phyloP scores from a whole-genome alignment of 1,284 basidiomycete species.

The Anthracocystis panici-leucophaei region DNA sequence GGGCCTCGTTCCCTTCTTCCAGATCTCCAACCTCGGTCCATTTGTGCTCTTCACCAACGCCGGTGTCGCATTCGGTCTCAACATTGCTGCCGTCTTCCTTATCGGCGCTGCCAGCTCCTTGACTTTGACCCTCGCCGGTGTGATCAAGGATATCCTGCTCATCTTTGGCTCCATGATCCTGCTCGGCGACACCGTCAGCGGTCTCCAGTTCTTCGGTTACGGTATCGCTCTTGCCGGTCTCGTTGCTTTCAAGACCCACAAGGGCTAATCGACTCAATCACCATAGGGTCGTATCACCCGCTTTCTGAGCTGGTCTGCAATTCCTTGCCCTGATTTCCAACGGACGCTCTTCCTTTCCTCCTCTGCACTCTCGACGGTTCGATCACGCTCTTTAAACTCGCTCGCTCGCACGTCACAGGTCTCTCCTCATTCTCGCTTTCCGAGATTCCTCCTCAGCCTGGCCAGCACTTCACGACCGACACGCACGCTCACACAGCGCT shows the following conservation, averaged over 20 bases:
- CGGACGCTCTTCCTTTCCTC: constrained; percentile 19
- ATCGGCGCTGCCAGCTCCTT: constrained; percentile 88
- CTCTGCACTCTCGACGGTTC: constrained; percentile 4
- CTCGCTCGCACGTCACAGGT: neutral
- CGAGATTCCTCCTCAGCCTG: neutral
- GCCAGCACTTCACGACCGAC: constrained; percentile 5
- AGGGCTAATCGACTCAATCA: constrained; percentile 71
- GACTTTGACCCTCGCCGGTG: constrained; percentile 91
- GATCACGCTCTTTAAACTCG: constrained; percentile 22
- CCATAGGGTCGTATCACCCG: neutral
- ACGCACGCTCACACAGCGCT: constrained; percentile 4
- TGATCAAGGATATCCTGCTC: constrained; percentile 92
- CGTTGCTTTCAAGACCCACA: constrained; percentile 82
- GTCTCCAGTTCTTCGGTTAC: constrained; percentile 89
- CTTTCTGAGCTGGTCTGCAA: neutral
- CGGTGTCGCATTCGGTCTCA: constrained; percentile 86
- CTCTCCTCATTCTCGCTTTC: neutral
- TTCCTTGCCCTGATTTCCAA: neutral
- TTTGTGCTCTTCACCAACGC: constrained; percentile 86
- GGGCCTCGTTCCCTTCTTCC: constrained; percentile 87
- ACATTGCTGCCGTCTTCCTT: constrained; percentile 93
- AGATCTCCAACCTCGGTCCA: constrained; percentile 80
- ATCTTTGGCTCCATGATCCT: constrained; percentile 88
- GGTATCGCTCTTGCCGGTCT: constrained; percentile 84
- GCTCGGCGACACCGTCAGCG: constrained; percentile 82